Base-by-base conservation (phyloP, 345 rosid genomes). In the Eucalyptus fibrosa region DNA sequence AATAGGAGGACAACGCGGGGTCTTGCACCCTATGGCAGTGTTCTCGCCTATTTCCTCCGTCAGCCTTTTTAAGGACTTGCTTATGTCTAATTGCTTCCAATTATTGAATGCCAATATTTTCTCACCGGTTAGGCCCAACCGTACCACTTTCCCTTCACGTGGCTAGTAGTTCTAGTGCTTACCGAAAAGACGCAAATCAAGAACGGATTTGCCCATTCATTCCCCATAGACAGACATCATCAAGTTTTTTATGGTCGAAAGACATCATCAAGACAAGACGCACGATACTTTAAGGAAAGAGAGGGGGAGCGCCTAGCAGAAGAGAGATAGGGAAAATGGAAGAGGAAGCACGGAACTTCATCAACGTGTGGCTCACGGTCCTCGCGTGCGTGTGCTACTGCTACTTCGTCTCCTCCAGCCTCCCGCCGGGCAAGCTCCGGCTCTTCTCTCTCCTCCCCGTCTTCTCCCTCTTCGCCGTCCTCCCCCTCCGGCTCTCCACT, bases 361-460 rank as follows among this genome's bases (percentile, higher is more conserved):
- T 90, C 77, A 83, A 87, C 89, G 92, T 91, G 82, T 93, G 94
- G 95, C 30, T 86, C 28, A 32, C 89, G 14, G 91, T 89, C 42
- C 55, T 87, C 7, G 51, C 91, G 18, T 87, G 89, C 40, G 87
- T 92, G 28, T 88, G 77, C 59, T 94, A 93, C 53, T 92, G 90
- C 87, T 90, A 91, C 81, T 88, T 30, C 81, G 59, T 93, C 67
- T 45, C 93, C 32, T 89, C 94, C 45, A 91, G 13, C 40, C 18
- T 94, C 50, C 92, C 91, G 2, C 91, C 89, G 72, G 94, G 92
- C 9, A 50, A 28, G 4, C 47, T 59, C 14, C 88, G 94, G 88
- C 93, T 94, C 42, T 17, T 94, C 65, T 91, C 93, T 28, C 91
- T 94, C 53, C 89, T 93, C 60, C 95, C 95, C 6, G 86, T 92